Percentiles rank a stretch among this genome's conserved stretches.
Evolutionary conservation across 2,329 filamentous ascomycete genomes (phyloP).

Genomic region (Pezicula neosporulosa): DNA sequence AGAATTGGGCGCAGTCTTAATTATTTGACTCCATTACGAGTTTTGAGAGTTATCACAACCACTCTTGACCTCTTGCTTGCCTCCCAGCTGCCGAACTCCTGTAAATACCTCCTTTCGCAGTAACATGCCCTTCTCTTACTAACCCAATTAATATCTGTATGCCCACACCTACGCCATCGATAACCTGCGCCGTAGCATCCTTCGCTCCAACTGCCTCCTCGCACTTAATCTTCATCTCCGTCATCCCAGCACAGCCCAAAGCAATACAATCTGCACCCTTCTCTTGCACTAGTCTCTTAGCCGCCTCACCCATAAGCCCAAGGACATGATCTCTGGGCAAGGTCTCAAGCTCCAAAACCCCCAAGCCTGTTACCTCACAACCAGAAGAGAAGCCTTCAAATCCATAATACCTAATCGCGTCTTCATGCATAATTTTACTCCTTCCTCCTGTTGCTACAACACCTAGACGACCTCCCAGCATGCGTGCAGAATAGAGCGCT

Average conservation of each 20-base stretch:
- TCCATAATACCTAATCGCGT: constrained; percentile 60
- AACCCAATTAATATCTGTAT: constrained; percentile 42
- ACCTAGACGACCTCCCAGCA: constrained; percentile 62
- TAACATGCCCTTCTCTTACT: constrained; percentile 41
- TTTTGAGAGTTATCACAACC: constrained; percentile 26
- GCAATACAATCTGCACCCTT: constrained; percentile 65
- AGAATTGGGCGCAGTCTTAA: neutral
- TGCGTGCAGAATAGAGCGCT: constrained; percentile 45
- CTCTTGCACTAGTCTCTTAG: constrained; percentile 57
- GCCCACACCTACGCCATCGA: constrained; percentile 47
- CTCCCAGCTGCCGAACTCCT: constrained; percentile 34
- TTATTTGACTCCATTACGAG: neutral
- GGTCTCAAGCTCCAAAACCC: constrained; percentile 75
- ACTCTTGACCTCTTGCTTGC: constrained; percentile 37
- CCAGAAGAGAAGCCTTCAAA: constrained; percentile 50
- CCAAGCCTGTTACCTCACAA: constrained; percentile 60
- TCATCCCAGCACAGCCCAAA: constrained; percentile 90
- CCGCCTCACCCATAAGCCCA: constrained; percentile 64
- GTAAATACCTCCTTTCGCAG: constrained; percentile 41
- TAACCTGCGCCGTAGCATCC: constrained; percentile 39
- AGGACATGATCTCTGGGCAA: constrained; percentile 61
- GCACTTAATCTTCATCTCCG: constrained; percentile 65
- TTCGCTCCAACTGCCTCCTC: constrained; percentile 41
- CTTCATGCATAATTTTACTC: constrained; percentile 63
- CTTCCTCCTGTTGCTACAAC: constrained; percentile 81